Conservation (phyloP, 768 basidiomycete species). For the Infundibulicybe gibba region DNA sequence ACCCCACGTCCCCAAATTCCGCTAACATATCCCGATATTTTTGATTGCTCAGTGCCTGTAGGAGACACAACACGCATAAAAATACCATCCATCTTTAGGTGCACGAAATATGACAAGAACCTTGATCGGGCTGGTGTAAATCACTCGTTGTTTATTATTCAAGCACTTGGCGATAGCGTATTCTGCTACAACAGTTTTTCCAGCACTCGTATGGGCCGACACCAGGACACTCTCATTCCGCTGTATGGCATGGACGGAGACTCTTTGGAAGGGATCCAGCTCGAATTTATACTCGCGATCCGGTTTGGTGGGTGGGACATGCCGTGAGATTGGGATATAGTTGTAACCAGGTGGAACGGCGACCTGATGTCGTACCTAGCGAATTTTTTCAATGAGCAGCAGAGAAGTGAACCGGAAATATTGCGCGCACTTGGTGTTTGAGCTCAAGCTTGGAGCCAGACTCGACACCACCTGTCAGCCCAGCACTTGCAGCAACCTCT, state of each 20-base stretch:
- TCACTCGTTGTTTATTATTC: slow-evolving; percentile 90
- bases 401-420: neutral
- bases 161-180: slow-evolving; percentile 98
- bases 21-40: slow-evolving; percentile 98
- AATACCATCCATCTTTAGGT: slow-evolving; percentile 5
- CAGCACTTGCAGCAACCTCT: slow-evolving; percentile 86
- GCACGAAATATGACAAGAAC: slow-evolving; percentile 43
- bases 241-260: slow-evolving; percentile 93
- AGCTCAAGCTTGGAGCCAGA: slow-evolving; percentile 71
- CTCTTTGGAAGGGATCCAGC: slow-evolving; percentile 95
- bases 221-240: slow-evolving; percentile 97
- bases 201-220: slow-evolving; percentile 97
- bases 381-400: slow-evolving; percentile 1
- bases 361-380: slow-evolving; percentile 91
- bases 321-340: slow-evolving; percentile 86
- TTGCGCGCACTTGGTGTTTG: slow-evolving; percentile 64
- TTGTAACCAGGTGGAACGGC: slow-evolving; percentile 90
- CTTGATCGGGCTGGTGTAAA: slow-evolving; percentile 99
- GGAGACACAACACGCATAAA: slow-evolving; percentile 11
- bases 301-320: slow-evolving; percentile 88
- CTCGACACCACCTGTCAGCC: slow-evolving; percentile 73
- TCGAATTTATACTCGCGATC: slow-evolving; percentile 94
- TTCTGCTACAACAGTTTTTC: slow-evolving; percentile 99
- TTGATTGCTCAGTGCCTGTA: slow-evolving; percentile 94
- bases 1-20: slow-evolving; percentile 95